Base-by-base conservation (phyloP, 345 rosid genomes). In the Boechera retrofracta region DNA sequence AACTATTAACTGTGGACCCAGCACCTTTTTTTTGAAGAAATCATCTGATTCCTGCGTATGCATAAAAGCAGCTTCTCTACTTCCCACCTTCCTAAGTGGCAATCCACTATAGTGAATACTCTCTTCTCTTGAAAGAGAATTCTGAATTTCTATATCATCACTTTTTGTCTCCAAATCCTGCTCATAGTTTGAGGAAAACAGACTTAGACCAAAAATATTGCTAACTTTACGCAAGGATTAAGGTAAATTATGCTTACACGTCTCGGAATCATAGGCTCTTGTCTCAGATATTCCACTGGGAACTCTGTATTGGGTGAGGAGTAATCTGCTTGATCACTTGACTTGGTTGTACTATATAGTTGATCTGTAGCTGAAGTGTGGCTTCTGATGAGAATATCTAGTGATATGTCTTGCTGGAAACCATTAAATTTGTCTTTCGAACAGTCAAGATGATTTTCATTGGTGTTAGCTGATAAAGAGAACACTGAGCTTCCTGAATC, bases 171-270 rank as follows among this genome's bases (percentile, higher is more conserved):
- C 54, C 65, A 77, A 61, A 70, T 80, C 80, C 89, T 85, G 85
- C 81, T 57, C 41, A 66, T 65, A 10, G 66, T 75, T 70, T 67
- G 24, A 52, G 73, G 51, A 78, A 69, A 42, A n/a, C 41, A 62
- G 28, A 78, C 62, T 65, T 78, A 72, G 72, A 64, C 58, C 35
- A 59, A 13, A 63, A 53, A 6, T 7, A n/a, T 3, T 68, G 68
- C 26, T 48, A 38, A 42, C 10, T 49, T 59, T 67, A 39, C 16
- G 53, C 63, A 29, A 60, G 18, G 47, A 21, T 18, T 38, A 7
- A 44, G 35, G 18, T 45, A 42, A 57, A 59, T 10, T 71, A 61
- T 41, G 74, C 91, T 82, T 85, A 87, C 94, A 72, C 80, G 64
- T 72, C 33, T 72, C 18, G 52, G 81, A 59, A 36, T 21, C 64